Evolutionary conservation across 805 yeast genomes (phyloP), one percentile per base, ranked within the genome.

Genomic region (Ogataea chonburiensis): DNA sequence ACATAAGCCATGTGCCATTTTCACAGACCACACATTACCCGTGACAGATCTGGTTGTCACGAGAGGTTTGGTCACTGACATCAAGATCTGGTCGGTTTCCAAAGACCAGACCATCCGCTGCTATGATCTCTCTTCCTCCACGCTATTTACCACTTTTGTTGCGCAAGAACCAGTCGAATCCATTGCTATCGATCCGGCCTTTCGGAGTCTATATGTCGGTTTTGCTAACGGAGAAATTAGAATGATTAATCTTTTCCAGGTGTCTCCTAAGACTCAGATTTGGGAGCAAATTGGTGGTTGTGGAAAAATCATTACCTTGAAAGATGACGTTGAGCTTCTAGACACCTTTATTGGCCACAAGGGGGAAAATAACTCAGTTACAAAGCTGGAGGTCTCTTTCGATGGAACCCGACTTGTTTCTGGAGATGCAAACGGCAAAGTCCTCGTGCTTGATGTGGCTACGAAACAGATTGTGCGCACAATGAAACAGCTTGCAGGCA

Each of bases 361-460:
- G 18, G 56, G 36, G 24, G 61, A 47, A 6, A 53, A 52, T 13
- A 56, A 58, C 5, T 42, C 53, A 3, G 75, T 84, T 2, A 74
- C 86, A 0, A 63, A 74, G 24, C 46, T 88, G 34, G 67, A 64
- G 2, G 59, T 85, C 3, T 77, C 88, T 5, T 63, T 83, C 52
- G 97, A 89, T 55, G 95, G 91, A 4, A 76, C 89, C 12, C 58
- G 66, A 23, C 51, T 89, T 5, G 64, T 83, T 3, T 75, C 87
- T 5, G 97, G 96, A 22, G 94, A 86, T 54, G 58, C 70, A 0
- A 52, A 49, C n/a, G 97, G 97, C 1, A 68, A 73, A 18, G 75
- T 86, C 2, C 72, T 73, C 25, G 68, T 80, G 1, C 72, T 81
- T 49, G 97, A 91, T 58, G 67, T 80, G 5, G 73, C 69, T 11